Percentiles rank a stretch among this genome's conserved stretches.
These are phyloP conservation scores for Aleurites moluccanus DNA, from an alignment of 441 rosid genomes.

Conservation along the genomic window DNA sequence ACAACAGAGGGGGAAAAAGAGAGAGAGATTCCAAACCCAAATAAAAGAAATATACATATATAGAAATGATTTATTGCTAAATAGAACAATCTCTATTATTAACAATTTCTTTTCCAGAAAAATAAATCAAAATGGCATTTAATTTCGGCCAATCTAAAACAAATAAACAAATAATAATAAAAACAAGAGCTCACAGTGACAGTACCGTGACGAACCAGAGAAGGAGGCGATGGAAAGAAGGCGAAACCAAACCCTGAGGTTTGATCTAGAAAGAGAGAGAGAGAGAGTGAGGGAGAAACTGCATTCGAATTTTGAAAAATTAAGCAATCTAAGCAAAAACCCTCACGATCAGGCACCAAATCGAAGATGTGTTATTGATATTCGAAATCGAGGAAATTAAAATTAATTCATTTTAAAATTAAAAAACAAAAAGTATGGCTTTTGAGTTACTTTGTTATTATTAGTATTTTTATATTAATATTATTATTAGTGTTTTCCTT, in stretches of 20 bases:
- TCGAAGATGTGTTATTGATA: background rate
- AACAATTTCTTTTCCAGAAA: background rate
- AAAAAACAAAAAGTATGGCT: background rate
- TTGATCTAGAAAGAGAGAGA: constrained; percentile 5
- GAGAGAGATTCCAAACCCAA: background rate
- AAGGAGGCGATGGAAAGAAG: constrained; percentile 1
- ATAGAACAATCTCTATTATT: background rate
- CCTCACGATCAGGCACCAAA: background rate
- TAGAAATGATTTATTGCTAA: background rate
- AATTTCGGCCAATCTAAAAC: background rate
- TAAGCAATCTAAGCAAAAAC: background rate
- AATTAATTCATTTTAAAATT: background rate
- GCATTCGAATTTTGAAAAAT: background rate
- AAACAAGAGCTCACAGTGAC: constrained; percentile 6
- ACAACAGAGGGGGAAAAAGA: background rate
- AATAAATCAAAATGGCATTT: background rate
- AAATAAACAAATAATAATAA: background rate
- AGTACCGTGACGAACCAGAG: background rate
- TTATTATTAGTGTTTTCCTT: no score
- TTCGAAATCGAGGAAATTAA: background rate
- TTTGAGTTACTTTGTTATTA: background rate
- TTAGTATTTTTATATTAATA: background rate
- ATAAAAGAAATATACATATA: background rate
- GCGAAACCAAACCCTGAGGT: background rate
- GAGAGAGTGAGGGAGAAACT: background rate